Evolutionary conservation across 2,329 filamentous ascomycete genomes (phyloP).

Genomic region (Rhytidhysteron rufulum): DNA sequence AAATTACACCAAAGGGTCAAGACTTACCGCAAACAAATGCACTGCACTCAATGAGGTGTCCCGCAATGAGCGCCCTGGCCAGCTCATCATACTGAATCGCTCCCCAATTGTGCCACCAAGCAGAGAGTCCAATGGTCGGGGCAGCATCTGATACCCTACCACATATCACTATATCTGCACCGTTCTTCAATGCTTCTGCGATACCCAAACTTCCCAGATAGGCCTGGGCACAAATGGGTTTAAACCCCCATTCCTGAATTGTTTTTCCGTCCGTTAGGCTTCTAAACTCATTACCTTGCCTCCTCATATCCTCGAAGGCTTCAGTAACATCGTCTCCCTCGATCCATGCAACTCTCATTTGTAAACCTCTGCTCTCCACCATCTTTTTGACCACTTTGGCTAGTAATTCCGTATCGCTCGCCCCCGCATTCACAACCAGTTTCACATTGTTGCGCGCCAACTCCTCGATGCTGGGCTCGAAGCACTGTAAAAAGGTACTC

Average conservation of each 20-base stretch:
- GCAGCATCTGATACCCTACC: constrained; percentile 43
- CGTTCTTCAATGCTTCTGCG: constrained; percentile 36
- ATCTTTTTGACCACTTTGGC: constrained; percentile 21
- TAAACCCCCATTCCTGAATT: constrained; percentile 32
- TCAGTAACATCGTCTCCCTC: constrained; percentile 42
- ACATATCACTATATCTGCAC: constrained; percentile 45
- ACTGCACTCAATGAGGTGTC: constrained; percentile 44
- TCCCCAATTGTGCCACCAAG: constrained; percentile 45
- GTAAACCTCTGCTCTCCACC: constrained; percentile 16
- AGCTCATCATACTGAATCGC: constrained; percentile 36
- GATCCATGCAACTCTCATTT: constrained; percentile 35
- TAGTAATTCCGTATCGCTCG: constrained; percentile 25
- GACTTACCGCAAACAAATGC: constrained; percentile 38
- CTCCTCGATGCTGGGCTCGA: constrained; percentile 36
- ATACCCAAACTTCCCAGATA: constrained; percentile 45
- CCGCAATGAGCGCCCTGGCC: constrained; percentile 42
- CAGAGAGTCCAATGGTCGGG: constrained; percentile 40
- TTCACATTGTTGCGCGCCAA: constrained; percentile 30
- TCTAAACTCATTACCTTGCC: constrained; percentile 32
- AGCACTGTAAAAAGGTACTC: constrained; percentile 49
- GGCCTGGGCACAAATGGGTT: constrained; percentile 33
- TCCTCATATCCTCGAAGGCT: constrained; percentile 32
- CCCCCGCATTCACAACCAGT: constrained; percentile 32
- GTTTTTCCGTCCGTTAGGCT: constrained; percentile 38
- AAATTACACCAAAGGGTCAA: not conserved